phyloP scores from a whole-genome alignment of 2,329 filamentous ascomycete genomes.

The Cordyceps militaris region DNA sequence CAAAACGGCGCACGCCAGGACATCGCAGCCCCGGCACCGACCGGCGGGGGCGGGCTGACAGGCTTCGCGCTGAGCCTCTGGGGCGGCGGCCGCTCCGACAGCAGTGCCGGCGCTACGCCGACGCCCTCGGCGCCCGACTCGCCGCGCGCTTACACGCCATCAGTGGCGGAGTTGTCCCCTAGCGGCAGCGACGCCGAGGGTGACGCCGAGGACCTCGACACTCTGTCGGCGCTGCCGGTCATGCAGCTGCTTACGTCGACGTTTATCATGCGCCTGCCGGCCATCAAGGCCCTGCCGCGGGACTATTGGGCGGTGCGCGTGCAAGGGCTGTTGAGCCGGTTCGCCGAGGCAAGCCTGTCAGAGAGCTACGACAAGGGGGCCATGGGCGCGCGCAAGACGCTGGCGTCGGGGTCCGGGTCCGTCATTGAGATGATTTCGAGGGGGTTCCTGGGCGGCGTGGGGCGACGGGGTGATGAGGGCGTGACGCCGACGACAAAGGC shows the following conservation, averaged over 20 bases:
- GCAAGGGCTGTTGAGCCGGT: constrained; percentile 50
- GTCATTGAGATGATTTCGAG: constrained; percentile 63
- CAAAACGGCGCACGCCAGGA: constrained; percentile 14
- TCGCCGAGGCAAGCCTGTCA: constrained; percentile 63
- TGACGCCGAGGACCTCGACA: constrained; percentile 7
- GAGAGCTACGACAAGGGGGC: constrained; percentile 78
- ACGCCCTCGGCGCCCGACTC: constrained; percentile 9
- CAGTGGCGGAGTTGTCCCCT: neutral
- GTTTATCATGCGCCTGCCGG: constrained; percentile 59
- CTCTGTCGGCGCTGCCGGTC: constrained; percentile 50
- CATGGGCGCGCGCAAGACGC: constrained; percentile 65
- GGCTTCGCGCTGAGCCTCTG: constrained; percentile 10
- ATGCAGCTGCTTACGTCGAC: constrained; percentile 61
- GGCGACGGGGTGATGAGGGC: constrained; percentile 8
- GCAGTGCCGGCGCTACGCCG: constrained; percentile 1
- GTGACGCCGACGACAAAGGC: constrained; percentile 9
- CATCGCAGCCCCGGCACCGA: constrained; percentile 13
- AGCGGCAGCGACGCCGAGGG: constrained; percentile 21
- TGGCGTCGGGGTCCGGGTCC: constrained; percentile 64
- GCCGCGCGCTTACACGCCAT: neutral
- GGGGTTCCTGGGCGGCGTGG: constrained; percentile 54
- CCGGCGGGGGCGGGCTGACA: constrained; percentile 16
- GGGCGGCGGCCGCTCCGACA: constrained; percentile 7
- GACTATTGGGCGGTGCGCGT: constrained; percentile 61
- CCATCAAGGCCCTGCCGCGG: constrained; percentile 52